Evolutionary conservation across 2,329 filamentous ascomycete species (phyloP), one percentile per base, ranked within the genome.

Genomic region (Alternaria sp.): DNA sequence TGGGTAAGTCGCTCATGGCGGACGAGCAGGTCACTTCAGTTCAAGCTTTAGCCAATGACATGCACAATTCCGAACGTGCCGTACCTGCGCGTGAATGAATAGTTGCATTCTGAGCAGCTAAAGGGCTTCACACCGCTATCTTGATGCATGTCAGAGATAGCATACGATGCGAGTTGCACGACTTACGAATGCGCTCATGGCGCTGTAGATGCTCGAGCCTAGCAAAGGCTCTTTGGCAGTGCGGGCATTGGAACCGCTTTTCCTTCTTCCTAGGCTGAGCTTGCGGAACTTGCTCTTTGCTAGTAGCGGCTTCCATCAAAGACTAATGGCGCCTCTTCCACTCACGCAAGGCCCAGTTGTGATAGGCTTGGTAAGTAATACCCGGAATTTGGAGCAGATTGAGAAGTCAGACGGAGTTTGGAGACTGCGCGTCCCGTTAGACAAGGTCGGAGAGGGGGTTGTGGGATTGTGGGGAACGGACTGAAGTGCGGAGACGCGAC

Each of bases 41-140:
- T 10, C 14, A 37, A 34, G 4, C 21, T 37, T 41, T 46, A 58
- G 31, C 21, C 3, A 39, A 41, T 9, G 13, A 14, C 11, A 33
- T 31, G n/a, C 3, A 10, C 7, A 34, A 17, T 11, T 24, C 24
- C 9, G 45, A 23, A 29, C 4, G n/a, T 40, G 3, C 26, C 65
- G 29, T 77, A 78, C 77, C 77, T 79, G 66, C 78, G 69, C 9
- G 77, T 78, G 63, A 80, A 80, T 9, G 76, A 77, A 61, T 77
- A 77, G 40, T 78, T 77, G 62, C 78, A 80, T 59, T 76, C 71
- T 37, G 68, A 60, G 60, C 78, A 80, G 39, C 69, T 65, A 65
- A 79, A 80, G 7, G 78, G 78, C 62, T 79, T 79, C 57, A 79
- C 72, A 26, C 77, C 75, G 41, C 76, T 79, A 63, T 80, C 76